A percentile compares a stretch with the other conserved stretches of the same genome.
phyloP scores from a whole-genome alignment of 73 alveolate species.

The Tetrahymena thermophila region DNA sequence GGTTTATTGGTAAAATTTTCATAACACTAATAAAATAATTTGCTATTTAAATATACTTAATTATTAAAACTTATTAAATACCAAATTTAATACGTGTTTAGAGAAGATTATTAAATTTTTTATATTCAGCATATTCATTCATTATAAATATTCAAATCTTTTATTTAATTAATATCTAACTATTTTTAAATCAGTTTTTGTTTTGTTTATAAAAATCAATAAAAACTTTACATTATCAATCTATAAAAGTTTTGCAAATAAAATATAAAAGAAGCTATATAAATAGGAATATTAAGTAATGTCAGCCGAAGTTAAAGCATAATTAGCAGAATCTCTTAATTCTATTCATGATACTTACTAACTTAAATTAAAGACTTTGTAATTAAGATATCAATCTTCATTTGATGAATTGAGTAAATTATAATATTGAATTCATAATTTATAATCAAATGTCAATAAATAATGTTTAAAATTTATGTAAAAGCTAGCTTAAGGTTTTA shows the following conservation, averaged over 20 bases:
- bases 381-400: background rate
- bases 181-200: background rate
- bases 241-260: background rate
- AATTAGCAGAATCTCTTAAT: background rate
- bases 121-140: no score
- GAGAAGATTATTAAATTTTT: background rate
- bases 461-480: no score
- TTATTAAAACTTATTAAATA: no score
- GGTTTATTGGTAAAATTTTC: no score
- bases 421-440: background rate
- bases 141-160: background rate
- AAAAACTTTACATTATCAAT: no score
- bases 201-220: no score
- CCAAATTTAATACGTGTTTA: background rate
- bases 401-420: background rate
- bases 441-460: background rate
- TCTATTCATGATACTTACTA: background rate
- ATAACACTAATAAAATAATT: no score
- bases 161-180: no score
- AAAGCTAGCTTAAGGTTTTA: no score
- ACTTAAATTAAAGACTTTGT: background rate
- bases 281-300: background rate
- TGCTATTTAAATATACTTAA: no score
- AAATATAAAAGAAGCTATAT: background rate
- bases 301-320: background rate